Evolutionary conservation across 495 filamentous ascomycete species (phyloP).

Genomic region (Podospora appendiculata): DNA sequence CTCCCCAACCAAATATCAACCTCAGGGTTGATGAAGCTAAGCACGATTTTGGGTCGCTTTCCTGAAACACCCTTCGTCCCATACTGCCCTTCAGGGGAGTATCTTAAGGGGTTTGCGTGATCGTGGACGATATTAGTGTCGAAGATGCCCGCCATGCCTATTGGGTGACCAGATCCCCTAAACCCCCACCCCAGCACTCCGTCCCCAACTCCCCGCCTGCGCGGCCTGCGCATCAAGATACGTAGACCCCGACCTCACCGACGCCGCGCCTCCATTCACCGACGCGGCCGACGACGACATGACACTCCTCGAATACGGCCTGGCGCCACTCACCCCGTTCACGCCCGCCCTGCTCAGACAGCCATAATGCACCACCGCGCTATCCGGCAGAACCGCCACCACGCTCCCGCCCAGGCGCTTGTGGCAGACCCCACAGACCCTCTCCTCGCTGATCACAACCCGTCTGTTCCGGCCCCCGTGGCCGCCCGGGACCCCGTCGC

Average conservation of each 20-base stretch:
- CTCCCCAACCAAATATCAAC: too few relatives aligned
- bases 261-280: too few relatives aligned
- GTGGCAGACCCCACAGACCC: conserved; percentile 84
- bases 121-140: too few relatives aligned
- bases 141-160: too few relatives aligned
- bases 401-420: conserved; percentile 88
- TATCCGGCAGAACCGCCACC: conserved; percentile 52
- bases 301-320: conserved; percentile 2
- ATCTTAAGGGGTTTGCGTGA: too few relatives aligned
- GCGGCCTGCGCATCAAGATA: neutral
- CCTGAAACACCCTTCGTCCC: too few relatives aligned
- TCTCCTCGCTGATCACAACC: conserved; percentile 76
- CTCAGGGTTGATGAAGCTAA: too few relatives aligned
- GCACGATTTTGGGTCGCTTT: too few relatives aligned
- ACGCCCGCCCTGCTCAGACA: conserved; percentile 49
- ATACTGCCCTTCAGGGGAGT: too few relatives aligned
- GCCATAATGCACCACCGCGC: conserved; percentile 72
- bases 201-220: conserved; percentile 12
- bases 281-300: too few relatives aligned
- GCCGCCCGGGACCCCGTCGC: conserved; percentile 50
- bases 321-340: conserved; percentile 11
- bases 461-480: conserved; percentile 56
- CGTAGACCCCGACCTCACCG: too few relatives aligned
- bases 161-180: too few relatives aligned
- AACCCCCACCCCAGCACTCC: neutral